Evolutionary conservation across 176 grass and related monocot genomes (phyloP).

Genomic region (Poa pratensis): DNA sequence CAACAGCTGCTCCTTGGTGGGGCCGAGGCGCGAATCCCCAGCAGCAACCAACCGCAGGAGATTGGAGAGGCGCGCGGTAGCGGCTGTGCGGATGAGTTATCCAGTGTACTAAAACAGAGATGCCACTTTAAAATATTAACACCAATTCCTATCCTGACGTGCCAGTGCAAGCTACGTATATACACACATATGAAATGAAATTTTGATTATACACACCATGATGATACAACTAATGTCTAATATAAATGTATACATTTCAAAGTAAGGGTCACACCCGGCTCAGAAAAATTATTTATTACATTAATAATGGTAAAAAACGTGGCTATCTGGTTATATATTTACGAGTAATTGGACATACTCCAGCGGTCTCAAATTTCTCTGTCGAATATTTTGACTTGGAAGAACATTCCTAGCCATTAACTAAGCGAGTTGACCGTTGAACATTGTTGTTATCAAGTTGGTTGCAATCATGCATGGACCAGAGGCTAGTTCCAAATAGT

Average conservation of each 20-base stretch:
- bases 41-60: too few relatives aligned
- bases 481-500: neutral
- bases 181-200: neutral
- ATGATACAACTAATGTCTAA: neutral
- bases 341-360: neutral
- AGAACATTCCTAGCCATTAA: conserved; percentile 2
- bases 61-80: too few relatives aligned
- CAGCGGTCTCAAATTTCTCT: neutral
- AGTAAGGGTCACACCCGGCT: neutral
- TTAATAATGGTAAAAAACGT: neutral
- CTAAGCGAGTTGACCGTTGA: conserved; percentile 1
- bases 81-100: too few relatives aligned
- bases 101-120: too few relatives aligned
- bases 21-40: too few relatives aligned
- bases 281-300: neutral
- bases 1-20: too few relatives aligned
- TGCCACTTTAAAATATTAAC: too few relatives aligned
- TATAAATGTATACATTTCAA: neutral
- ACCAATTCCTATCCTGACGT: neutral
- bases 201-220: neutral
- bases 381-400: neutral
- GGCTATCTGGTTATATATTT: neutral
- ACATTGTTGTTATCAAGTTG: neutral
- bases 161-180: neutral
- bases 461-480: conserved; percentile 5